Evolutionary conservation across 805 yeast species (phyloP), one percentile per base, ranked within the genome.

Genomic region (Cyberlindnera sargentensis): DNA sequence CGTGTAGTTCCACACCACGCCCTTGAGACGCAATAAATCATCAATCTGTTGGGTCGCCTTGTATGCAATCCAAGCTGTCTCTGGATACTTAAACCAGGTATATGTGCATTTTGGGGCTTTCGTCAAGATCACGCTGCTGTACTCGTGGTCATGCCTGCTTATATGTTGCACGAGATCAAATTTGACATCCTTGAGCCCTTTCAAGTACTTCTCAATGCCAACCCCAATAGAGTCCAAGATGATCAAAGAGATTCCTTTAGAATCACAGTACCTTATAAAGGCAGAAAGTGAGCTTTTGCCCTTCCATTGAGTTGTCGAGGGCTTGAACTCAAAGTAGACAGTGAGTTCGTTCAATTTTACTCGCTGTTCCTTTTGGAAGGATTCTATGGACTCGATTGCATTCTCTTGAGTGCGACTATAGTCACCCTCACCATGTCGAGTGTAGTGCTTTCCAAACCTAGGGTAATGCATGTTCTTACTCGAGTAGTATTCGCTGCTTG

Each of bases 1-100:
- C 9, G 40, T 37, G 8, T 37, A 24, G 15, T 37, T 37, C 40
- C 40, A 37, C 4, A 30, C 27, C 5, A 37, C 40, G 24, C 34
- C 28, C 11, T 37, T 37, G 28, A 37, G 29, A 10, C 20, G n/a
- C 28, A 37, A 29, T 9, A 31, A 37, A 23, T 31, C 23, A 30
- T 37, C 34, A 8, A 37, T 8, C n/a, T 25, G 26, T 3, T 15
- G 28, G 8, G 20, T 6, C 8, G 40, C 20, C 23, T 25, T 37
- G 20, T 37, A 37, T 15, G 15, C 10, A 11, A 37, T 8, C 29
- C 20, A 15, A 4, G 30, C 20, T 7, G n/a, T 15, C n/a, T 28
- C 28, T 9, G 40, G 40, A 15, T 37, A 37, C n/a, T 23, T 37
- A 23, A 15, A 30, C 15, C 29, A 37, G 28, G 6, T 37, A n/a